Evolutionary conservation across 1,139 yeast genomes (phyloP).

Genomic region (Sugiyamaella paludigena): DNA sequence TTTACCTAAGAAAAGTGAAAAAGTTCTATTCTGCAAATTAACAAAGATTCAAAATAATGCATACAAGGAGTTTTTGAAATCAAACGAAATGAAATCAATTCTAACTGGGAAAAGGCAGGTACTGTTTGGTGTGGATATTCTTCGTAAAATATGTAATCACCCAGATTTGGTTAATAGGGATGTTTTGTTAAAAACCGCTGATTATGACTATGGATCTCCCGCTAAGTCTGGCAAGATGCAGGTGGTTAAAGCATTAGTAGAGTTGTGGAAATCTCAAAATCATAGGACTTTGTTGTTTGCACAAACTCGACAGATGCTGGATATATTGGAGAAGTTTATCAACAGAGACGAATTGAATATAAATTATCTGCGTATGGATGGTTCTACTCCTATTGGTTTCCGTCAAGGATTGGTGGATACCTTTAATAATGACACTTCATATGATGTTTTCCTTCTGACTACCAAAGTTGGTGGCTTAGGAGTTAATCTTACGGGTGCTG

Average conservation of each 20-base stretch:
- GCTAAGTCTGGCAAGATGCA: constrained; percentile 85
- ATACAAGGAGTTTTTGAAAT: constrained; percentile 68
- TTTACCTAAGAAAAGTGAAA: constrained; percentile 87
- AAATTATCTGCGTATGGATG: constrained; percentile 84
- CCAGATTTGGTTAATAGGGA: constrained; percentile 80
- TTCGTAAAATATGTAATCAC: constrained; percentile 92
- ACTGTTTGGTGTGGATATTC: constrained; percentile 81
- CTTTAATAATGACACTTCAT: constrained; percentile 61
- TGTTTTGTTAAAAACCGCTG: constrained; percentile 41
- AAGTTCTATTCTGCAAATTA: constrained; percentile 85
- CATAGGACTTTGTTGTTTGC: constrained; percentile 82
- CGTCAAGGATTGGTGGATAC: constrained; percentile 78
- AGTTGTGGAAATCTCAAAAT: constrained; percentile 72
- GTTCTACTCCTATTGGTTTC: constrained; percentile 74
- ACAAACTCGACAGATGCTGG: constrained; percentile 93
- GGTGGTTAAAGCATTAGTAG: constrained; percentile 72
- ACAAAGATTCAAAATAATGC: constrained; percentile 73
- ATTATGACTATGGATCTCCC: constrained; percentile 62
- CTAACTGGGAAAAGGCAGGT: constrained; percentile 76
- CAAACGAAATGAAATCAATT: constrained; percentile 73
- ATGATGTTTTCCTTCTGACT: constrained; percentile 72
- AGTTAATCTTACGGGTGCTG: constrained; percentile 91
- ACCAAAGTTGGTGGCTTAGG: constrained; percentile 97
- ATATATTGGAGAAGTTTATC: constrained; percentile 68
- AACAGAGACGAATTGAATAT: constrained; percentile 37